These are phyloP conservation scores for Firmiana major DNA, from an alignment of 345 rosid genomes.

Conservation along the genomic window DNA sequence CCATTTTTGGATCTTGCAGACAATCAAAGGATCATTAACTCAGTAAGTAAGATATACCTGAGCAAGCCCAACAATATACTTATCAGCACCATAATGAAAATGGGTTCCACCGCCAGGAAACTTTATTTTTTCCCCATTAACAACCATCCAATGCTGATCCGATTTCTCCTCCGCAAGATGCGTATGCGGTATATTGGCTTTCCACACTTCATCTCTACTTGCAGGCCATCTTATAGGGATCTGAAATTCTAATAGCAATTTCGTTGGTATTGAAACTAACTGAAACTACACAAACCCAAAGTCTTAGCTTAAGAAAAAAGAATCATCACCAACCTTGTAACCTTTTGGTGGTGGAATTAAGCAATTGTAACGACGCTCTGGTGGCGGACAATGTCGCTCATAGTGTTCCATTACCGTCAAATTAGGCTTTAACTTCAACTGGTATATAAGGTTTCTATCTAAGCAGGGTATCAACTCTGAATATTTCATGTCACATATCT, in stretches of 20 bases:
- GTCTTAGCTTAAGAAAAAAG: not conserved
- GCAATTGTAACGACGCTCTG: slow-evolving; percentile 82
- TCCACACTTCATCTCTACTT: slow-evolving; percentile 98
- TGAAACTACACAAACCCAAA: slow-evolving; percentile 12
- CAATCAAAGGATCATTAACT: not conserved
- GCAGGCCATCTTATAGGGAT: slow-evolving; percentile 91
- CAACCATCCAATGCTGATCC: slow-evolving; percentile 99
- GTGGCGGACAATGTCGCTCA: slow-evolving; percentile 89
- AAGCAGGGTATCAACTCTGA: slow-evolving; percentile 95
- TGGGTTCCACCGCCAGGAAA: slow-evolving; percentile 99
- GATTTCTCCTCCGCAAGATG: slow-evolving; percentile 96
- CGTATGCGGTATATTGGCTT: slow-evolving; percentile 89
- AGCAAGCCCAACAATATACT: slow-evolving; percentile 81
- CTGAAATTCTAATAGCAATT: slow-evolving; percentile 57
- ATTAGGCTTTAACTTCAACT: slow-evolving; percentile 69
- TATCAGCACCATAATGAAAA: slow-evolving; percentile 93
- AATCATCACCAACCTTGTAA: slow-evolving; percentile 61
- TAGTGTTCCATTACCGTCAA: slow-evolving; percentile 89
- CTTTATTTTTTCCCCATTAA: slow-evolving; percentile 84
- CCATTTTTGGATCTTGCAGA: not conserved
- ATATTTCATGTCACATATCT: slow-evolving; percentile 72
- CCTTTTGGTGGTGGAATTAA: slow-evolving; percentile 82
- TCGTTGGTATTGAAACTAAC: slow-evolving; percentile 32
- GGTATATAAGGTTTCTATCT: slow-evolving; percentile 77
- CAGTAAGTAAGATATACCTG: slow-evolving; percentile 38